Base-by-base conservation (phyloP, 371 early-diverging fungal genomes). In the Syncephalis plumigaleata region DNA sequence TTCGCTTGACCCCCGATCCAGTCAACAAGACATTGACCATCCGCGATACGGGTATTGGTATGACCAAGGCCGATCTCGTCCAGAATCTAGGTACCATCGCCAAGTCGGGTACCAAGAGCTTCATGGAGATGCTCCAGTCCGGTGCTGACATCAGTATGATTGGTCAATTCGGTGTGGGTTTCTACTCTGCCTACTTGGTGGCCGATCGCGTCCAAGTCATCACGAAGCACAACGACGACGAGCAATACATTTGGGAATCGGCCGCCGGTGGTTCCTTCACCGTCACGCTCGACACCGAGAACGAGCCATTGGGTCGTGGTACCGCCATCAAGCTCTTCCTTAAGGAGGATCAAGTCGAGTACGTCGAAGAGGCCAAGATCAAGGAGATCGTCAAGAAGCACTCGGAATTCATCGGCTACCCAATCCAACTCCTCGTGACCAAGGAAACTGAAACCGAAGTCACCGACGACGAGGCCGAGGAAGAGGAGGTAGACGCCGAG, bases 91-190 rank as follows among this genome's bases (percentile, higher is more conserved):
- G 97, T 66, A 87, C 89, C 58, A 92, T 96, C 54, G 93, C 97
- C 63, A 83, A 84, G 67, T 88, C 88, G 52, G 95, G 94, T 39
- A 96, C 94, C 63, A 87, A 87, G 72, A 78, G 83, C 46, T 92
- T 91, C 65, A 88, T 87, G 83, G 91, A 91, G 74, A 79, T 77
- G 23, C 70, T 77, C 44, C 69, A 68, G 61, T 65, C 68, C 53
- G 81, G 82, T 57, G 86, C 81, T 48, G 85, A 87, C 61, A 83
- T 80, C 52, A 77, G 81, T 57, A 80, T 96, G 79, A 96, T 96
- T 66, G 97, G 95, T 55, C 97, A 95, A 69, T 96, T 96, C 68
- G 97, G 97, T 81, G 88, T 96, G 52, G 97, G 97, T 64, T 94
- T 96, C 85, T 96, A 94, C 81, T 88, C 92, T 45, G 86, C 90